Base-by-base conservation (phyloP, 2,329 filamentous ascomycete genomes). In the Scopulariopsis brevicaulis region DNA sequence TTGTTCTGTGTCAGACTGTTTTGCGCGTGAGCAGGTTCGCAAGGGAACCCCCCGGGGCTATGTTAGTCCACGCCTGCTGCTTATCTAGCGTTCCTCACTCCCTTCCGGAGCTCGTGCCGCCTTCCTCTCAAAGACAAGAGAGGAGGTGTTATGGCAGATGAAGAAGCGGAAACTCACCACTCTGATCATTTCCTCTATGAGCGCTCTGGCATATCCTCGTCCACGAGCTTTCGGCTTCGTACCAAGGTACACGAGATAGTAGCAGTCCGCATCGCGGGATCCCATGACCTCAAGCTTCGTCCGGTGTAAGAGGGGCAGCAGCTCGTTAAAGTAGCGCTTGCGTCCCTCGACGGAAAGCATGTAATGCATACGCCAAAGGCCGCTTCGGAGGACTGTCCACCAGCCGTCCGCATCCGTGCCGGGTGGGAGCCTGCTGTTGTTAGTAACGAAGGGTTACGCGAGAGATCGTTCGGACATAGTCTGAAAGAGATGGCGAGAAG, bases 221-320 rank as follows among this genome's bases (percentile, higher is more conserved):
- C 88, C 83, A 60, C 86, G 82, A 4, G 85, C 83, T 61, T 76
- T 77, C 37, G 86, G 83, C 69, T 85, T 87, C 55, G 87, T 91
- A 61, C 89, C 90, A 61, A 95, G 77, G 70, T 93, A 94, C 54
- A 91, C 87, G 58, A 95, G 83, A 69, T 94, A 94, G 79, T 89
- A 94, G 67, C 81, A 84, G 60, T 87, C 77, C 63, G 76, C 69
- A 67, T 90, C 85, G 55, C 83, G 79, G 46, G 80, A 76, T 24
- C 86, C 85, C 70, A 94, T 80, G 61, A 88, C 78, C 61, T 82
- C 77, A 60, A 77, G 74, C 75, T 92, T 92, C 66, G 86, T 86
- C 64, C 84, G 74, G 71, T 89, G 83, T 62, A 94, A 79, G 53
- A 90, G 77, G 18, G 89, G 88, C 54, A 91, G 71, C 71, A 93